Evolutionary conservation across 345 rosid genomes (phyloP).

Genomic region (Citropsis articulata): DNA sequence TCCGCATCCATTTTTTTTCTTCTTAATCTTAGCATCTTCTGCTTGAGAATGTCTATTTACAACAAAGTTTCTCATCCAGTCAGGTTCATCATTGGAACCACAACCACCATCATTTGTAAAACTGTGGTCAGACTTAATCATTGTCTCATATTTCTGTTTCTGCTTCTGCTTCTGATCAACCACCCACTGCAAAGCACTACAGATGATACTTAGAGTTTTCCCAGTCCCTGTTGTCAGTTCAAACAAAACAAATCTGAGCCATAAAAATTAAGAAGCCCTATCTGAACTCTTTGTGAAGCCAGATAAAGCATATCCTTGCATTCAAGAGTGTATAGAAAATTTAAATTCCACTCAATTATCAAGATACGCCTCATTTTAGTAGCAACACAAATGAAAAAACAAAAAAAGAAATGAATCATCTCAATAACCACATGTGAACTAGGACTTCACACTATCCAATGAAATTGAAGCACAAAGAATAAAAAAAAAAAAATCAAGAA

Average conservation of each 20-base stretch:
- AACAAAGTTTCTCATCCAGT: constrained; percentile 73
- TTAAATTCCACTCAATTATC: not conserved
- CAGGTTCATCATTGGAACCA: constrained; percentile 68
- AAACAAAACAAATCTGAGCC: not conserved
- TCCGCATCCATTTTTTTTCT: constrained; percentile 25
- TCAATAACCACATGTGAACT: not conserved
- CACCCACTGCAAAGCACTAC: constrained; percentile 83
- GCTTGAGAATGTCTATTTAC: constrained; percentile 21
- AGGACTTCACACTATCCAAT: not conserved
- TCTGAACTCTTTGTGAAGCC: not conserved
- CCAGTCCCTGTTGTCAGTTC: constrained; percentile 63
- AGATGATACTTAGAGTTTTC: constrained; percentile 84
- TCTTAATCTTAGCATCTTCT: constrained; percentile 30
- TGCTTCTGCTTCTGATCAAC: constrained; percentile 50
- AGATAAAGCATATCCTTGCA: not conserved
- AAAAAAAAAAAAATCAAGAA: not conserved
- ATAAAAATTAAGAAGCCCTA: not conserved
- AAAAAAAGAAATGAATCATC: not conserved
- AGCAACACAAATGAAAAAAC: not conserved
- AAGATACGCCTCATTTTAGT: not conserved
- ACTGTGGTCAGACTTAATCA: constrained; percentile 14
- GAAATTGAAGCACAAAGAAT: not conserved
- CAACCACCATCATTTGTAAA: constrained; percentile 13
- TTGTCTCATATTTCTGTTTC: constrained; percentile 20
- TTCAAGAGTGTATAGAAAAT: not conserved